Conservation (phyloP, 2,329 filamentous ascomycete species). For the Tolypocladium nubicola region DNA sequence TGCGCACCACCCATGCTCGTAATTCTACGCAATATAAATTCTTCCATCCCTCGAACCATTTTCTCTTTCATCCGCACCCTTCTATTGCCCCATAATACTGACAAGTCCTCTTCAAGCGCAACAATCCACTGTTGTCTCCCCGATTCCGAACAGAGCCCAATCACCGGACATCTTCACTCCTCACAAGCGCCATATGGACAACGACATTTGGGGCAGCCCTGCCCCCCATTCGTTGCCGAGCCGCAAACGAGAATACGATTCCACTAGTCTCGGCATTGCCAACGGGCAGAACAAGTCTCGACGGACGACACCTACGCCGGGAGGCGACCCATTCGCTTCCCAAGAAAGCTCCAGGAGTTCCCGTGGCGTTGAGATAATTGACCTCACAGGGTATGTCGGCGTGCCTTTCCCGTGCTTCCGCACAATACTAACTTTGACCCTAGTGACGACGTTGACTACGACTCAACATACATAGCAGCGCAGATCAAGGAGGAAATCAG, state of each 20-base stretch:
- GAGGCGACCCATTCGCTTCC: background rate
- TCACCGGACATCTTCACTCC: constrained; percentile 11
- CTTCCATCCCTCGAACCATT: background rate
- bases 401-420: background rate
- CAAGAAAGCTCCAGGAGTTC: background rate
- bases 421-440: constrained; percentile 8
- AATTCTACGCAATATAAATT: background rate
- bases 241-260: constrained; percentile 18
- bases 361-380: constrained; percentile 21
- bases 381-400: constrained; percentile 29
- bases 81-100: background rate
- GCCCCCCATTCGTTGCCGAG: constrained; percentile 12
- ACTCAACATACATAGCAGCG: constrained; percentile 16
- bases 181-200: constrained; percentile 1
- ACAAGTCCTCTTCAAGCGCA: background rate
- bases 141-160: background rate
- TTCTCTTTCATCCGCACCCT: too few relatives aligned
- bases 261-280: constrained; percentile 7
- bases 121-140: background rate
- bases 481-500: constrained; percentile 24
- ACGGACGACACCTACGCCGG: constrained; percentile 15
- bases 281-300: constrained; percentile 19
- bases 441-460: constrained; percentile 22
- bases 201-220: constrained; percentile 4
- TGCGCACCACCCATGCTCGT: background rate